These are phyloP conservation scores for Mycena polygramma DNA, from an alignment of 768 basidiomycete genomes.

Conservation along the genomic window DNA sequence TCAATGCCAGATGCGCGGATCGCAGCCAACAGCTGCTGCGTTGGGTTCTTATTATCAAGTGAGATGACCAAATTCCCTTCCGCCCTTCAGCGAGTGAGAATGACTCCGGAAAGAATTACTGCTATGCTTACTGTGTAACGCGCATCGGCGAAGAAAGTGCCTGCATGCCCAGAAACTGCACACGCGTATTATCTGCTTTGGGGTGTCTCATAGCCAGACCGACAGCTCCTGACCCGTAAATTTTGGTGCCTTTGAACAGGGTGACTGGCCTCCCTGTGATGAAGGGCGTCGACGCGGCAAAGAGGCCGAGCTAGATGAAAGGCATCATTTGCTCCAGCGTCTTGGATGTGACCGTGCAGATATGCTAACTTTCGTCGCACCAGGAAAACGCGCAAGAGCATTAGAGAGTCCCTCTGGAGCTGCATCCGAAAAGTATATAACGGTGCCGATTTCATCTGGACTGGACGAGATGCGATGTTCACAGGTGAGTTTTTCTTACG, in stretches of 20 bases:
- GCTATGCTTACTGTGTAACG: slow-evolving; percentile 64
- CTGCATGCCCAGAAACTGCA: slow-evolving; percentile 56
- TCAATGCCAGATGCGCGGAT: slow-evolving; percentile 57
- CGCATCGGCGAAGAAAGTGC: slow-evolving; percentile 61
- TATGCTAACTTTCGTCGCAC: slow-evolving; percentile 61
- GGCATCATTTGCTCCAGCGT: background rate
- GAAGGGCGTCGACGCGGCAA: slow-evolving; percentile 84
- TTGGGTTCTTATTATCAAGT: slow-evolving; percentile 70
- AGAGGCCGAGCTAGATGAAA: slow-evolving; percentile 67
- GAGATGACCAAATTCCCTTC: slow-evolving; percentile 81
- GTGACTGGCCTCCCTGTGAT: slow-evolving; percentile 82
- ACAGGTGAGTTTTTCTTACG: background rate
- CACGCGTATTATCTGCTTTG: slow-evolving; percentile 29
- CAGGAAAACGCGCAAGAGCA: slow-evolving; percentile 57
- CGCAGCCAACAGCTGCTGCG: slow-evolving; percentile 67
- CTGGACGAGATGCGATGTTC: slow-evolving; percentile 33
- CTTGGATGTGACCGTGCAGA: background rate
- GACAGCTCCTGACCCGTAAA: slow-evolving; percentile 76
- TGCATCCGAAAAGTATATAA: slow-evolving; percentile 71
- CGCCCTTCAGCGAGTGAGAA: slow-evolving; percentile 54
- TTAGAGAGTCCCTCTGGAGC: slow-evolving; percentile 69
- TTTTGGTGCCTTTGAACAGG: slow-evolving; percentile 67
- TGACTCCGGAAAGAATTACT: background rate
- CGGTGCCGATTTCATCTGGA: slow-evolving; percentile 46
- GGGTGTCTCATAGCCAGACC: slow-evolving; percentile 65